These are phyloP conservation scores for Fraxinus pennsylvanica DNA, from an alignment of 257 asterid species.

Conservation along the genomic window DNA sequence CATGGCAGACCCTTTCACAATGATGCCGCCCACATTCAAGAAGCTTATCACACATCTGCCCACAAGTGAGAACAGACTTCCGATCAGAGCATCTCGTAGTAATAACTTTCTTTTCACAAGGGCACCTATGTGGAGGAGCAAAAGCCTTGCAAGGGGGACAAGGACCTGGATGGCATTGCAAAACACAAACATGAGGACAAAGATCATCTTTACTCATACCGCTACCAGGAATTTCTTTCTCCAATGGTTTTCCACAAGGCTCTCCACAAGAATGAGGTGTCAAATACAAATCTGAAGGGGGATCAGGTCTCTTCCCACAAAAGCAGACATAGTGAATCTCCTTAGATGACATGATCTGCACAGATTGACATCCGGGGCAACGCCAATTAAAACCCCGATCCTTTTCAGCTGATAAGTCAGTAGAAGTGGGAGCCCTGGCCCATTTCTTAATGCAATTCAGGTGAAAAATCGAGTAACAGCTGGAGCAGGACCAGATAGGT, in stretches of 20 bases:
- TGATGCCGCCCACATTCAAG: conserved; percentile 83
- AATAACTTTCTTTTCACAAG: conserved; percentile 87
- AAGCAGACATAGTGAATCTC: conserved; percentile 83
- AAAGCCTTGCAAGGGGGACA: conserved; percentile 99
- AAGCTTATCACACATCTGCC: conserved; percentile 78
- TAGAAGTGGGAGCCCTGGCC: conserved; percentile 98
- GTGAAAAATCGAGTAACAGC: conserved; percentile 92
- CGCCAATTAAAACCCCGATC: conserved; percentile 91
- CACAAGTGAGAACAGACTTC: conserved; percentile 81
- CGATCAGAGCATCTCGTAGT: conserved; percentile 92
- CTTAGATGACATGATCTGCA: conserved; percentile 81
- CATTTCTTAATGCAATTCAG: conserved; percentile 84
- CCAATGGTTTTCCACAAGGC: conserved; percentile 86
- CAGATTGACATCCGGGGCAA: conserved; percentile 97
- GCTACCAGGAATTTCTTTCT: conserved; percentile 62
- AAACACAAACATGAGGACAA: conserved; percentile 90
- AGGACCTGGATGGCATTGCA: conserved; percentile 99
- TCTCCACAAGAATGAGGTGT: conserved; percentile 99
- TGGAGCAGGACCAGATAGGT: conserved; percentile 88
- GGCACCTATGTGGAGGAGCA: conserved; percentile 85
- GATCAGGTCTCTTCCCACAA: conserved; percentile 88
- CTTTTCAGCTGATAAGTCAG: conserved; percentile 78
- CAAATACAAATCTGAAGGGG: conserved; percentile 87
- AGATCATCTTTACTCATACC: conserved; percentile 68
- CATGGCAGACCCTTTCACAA: conserved; percentile 75